Evolutionary conservation across 2,329 filamentous ascomycete species (phyloP).

Genomic region (Trichoderma gracile): DNA sequence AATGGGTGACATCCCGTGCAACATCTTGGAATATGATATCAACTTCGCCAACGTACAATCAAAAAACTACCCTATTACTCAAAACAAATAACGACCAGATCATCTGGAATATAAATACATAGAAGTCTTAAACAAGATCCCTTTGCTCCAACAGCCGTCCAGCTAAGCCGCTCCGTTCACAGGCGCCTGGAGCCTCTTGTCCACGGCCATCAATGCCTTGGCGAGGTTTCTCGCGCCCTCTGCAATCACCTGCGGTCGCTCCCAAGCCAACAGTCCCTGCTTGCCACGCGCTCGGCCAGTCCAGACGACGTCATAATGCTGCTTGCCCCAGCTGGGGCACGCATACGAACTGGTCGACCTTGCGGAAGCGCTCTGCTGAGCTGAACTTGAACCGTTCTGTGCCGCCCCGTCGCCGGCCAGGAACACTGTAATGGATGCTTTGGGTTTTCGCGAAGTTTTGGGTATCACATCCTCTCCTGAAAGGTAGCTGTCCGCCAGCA

Average conservation of each 20-base stretch:
- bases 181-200: slow-evolving; percentile 41
- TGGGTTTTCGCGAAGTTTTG: slow-evolving; percentile 38
- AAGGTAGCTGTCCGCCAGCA: slow-evolving; percentile 48
- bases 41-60: not conserved
- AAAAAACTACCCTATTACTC: not conserved
- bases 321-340: slow-evolving; percentile 52
- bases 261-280: slow-evolving; percentile 51
- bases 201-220: slow-evolving; percentile 41
- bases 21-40: not conserved
- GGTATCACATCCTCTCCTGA: slow-evolving; percentile 34
- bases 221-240: slow-evolving; percentile 46
- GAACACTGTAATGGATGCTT: slow-evolving; percentile 52
- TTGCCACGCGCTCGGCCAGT: slow-evolving; percentile 43
- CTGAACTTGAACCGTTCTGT: slow-evolving; percentile 26
- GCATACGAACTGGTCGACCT: slow-evolving; percentile 37
- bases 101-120: not conserved
- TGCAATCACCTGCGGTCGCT: slow-evolving; percentile 49
- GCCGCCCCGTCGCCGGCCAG: slow-evolving; percentile 37
- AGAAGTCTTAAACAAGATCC: slow-evolving; percentile 28
- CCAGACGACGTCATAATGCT: slow-evolving; percentile 47
- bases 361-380: not conserved
- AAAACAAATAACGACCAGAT: not conserved
- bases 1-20: not conserved
- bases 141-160: slow-evolving; percentile 36
- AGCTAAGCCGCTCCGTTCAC: slow-evolving; percentile 37